Base-by-base conservation (phyloP, 345 rosid species). In the Ceriops decandra region DNA sequence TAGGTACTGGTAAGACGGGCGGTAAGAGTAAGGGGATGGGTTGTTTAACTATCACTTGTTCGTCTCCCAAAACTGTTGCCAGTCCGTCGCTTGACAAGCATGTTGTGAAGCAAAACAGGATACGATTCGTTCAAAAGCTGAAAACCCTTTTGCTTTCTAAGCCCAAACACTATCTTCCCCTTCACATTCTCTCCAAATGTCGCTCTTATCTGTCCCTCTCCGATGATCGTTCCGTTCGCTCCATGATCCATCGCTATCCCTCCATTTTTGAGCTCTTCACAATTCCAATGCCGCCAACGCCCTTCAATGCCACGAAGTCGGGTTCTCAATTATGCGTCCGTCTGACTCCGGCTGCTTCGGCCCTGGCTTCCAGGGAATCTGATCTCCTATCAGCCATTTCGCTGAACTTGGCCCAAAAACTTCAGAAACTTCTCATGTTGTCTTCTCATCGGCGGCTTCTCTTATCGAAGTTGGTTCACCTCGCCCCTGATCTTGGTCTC, bases 401-500 rank as follows among this genome's bases (percentile, higher is more conserved):
- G 28, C 68, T 63, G 56, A 77, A 67, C 33, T 80, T 90, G 84
- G 96, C 97, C 9, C 52, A 64, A 62, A 93, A 89, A 69, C 89
- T 93, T 21, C 91, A 88, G 82, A 93, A 89, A 72, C 90, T 93
- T 76, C 87, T 93, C 19, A 93, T 91, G 97, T 81, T 93, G 26
- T 81, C 98, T 49, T 81, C 92, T 65, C 91, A 90, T 74, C 81
- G 58, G 7, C 75, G 92, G 71, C 85, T 93, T 52, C 81, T 89
- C 54, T 79, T 93, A 53, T 83, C 96, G 24, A 93, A 93, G 79
- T 79, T 93, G 64, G 96, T 89, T 76, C 97, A 93, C 70, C 75
- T 93, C 26, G 91, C 85, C 2, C 92, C 96, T 6, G 92, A 93
- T 82, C 87, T 93, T 52, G 98, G 98, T 17, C 82, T 93, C 16